Evolutionary conservation across 495 filamentous ascomycete species (phyloP).

Genomic region (Collariella sp.): DNA sequence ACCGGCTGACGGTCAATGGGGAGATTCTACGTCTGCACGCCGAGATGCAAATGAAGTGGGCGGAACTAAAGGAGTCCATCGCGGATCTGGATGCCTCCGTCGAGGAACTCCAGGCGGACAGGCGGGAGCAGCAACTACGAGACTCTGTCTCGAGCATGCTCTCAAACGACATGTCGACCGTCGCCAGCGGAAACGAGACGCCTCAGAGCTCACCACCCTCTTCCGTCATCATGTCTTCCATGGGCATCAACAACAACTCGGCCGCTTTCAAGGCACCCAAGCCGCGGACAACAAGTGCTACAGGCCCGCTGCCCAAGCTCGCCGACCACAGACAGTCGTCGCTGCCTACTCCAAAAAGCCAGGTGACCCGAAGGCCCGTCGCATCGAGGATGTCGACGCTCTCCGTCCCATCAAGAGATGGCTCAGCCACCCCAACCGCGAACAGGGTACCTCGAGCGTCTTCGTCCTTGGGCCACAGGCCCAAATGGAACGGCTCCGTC

Average conservation of each 20-base stretch:
- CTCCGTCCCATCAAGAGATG: slow-evolving; percentile 38
- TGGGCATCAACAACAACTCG: slow-evolving; percentile 43
- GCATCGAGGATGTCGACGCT: slow-evolving; percentile 32
- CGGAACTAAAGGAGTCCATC: slow-evolving; percentile 65
- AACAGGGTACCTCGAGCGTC: slow-evolving; percentile 42
- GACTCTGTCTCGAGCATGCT: slow-evolving; percentile 91
- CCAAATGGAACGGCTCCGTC: slow-evolving; percentile 70
- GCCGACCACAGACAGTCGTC: slow-evolving; percentile 28
- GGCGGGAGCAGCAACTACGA: slow-evolving; percentile 64
- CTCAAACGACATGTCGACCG: slow-evolving; percentile 73
- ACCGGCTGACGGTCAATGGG: slow-evolving; percentile 87
- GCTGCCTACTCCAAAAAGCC: slow-evolving; percentile 20
- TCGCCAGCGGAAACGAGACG: slow-evolving; percentile 65
- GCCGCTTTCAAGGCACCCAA: slow-evolving; percentile 33
- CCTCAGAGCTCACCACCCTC: slow-evolving; percentile 87
- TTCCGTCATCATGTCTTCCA: slow-evolving; percentile 62
- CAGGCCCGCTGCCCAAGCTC: slow-evolving; percentile 37
- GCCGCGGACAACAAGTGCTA: slow-evolving; percentile 31
- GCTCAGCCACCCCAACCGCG: slow-evolving; percentile 49
- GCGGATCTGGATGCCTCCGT: slow-evolving; percentile 62
- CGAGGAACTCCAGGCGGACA: slow-evolving; percentile 60
- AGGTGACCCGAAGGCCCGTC: slow-evolving; percentile 20
- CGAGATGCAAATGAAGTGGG: slow-evolving; percentile 73
- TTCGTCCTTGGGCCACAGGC: slow-evolving; percentile 48
- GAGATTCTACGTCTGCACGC: slow-evolving; percentile 78